Conservation (phyloP, 1,284 basidiomycete genomes). For the Coriolopsis trogii region DNA sequence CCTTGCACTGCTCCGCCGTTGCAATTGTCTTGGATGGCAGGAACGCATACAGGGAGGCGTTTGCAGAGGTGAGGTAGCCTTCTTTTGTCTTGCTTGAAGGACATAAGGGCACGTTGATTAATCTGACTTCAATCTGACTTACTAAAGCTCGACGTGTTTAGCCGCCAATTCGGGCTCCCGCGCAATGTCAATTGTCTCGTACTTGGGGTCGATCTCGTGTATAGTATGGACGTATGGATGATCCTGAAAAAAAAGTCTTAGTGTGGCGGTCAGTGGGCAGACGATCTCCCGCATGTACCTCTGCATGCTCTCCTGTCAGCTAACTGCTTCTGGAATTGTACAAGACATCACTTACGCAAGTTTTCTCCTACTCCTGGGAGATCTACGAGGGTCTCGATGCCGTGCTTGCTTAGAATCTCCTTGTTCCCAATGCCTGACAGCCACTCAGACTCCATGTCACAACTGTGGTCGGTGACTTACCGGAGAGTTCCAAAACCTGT, state of each 20-base stretch:
- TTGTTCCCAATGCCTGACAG: constrained; percentile 27
- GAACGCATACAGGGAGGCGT: constrained; percentile 1
- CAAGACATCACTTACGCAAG: constrained; percentile 43
- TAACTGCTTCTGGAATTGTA: too few species aligned
- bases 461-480: not conserved
- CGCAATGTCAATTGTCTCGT: constrained; percentile 9
- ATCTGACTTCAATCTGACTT: too few species aligned
- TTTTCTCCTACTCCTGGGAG: constrained; percentile 61
- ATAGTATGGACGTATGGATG: constrained; percentile 3
- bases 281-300: too few species aligned
- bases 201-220: constrained; percentile 7
- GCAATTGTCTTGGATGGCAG: constrained; percentile 5
- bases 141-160: constrained; percentile 7
- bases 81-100: not conserved
- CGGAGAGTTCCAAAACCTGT: constrained; percentile 31
- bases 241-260: not conserved
- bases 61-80: constrained; percentile 6
- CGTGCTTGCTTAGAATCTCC: constrained; percentile 42
- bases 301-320: too few species aligned
- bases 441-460: not conserved
- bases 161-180: constrained; percentile 3
- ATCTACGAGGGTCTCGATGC: constrained; percentile 45
- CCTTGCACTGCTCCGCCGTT: not conserved
- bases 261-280: not conserved
- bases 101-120: not conserved